Base-by-base conservation (phyloP, 2,329 filamentous ascomycete genomes). In the Hypoxylon sp. region DNA sequence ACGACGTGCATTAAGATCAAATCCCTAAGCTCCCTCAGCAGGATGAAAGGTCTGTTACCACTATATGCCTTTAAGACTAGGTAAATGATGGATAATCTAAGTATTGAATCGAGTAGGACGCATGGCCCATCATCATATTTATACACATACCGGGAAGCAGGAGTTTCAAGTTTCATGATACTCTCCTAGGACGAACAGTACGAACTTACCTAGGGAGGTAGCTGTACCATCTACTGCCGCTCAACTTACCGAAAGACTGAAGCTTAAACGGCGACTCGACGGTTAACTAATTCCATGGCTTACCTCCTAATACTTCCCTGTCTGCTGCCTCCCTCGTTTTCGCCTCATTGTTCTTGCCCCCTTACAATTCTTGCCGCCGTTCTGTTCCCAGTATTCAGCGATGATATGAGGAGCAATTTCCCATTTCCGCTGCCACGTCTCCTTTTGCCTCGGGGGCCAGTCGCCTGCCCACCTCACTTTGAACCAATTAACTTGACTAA, bases 381-480 rank as follows among this genome's bases (percentile, higher is more conserved):
- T 2, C 19, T 12, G 19, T 9, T 16, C 23, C 61, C 64, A 67
- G 23, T 70, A 70, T 9, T 45, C 23, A 6, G 46, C 45, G 9
- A 65, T 48, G 6, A 63, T 23, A 8, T 30, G 1, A 8, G 21
- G 12, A 2, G 48, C 23, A 34, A 69, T 60, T 21, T 65, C n/a
- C 4, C 2, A 0, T 2, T 2, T 8, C 0, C 5, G 30, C 4
- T 58, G 52, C 64, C 64, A 70, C 1, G 48, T 61, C 47, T 65
- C 50, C 23, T 65, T 67, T 27, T 65, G n/a, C 4, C 5, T 9
- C 2, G 25, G 30, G 1, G 61, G 53, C 55, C 61, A 69, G 16
- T 67, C 41, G 23, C 61, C 61, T 14, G 11, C 41, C 65, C 65
- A 67, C 21, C 67, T 39, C 5, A 69, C 64, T n/a, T 50, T 57